These are phyloP conservation scores for Colletotrichum sidae DNA, from an alignment of 2,329 filamentous ascomycete genomes.

Conservation along the genomic window DNA sequence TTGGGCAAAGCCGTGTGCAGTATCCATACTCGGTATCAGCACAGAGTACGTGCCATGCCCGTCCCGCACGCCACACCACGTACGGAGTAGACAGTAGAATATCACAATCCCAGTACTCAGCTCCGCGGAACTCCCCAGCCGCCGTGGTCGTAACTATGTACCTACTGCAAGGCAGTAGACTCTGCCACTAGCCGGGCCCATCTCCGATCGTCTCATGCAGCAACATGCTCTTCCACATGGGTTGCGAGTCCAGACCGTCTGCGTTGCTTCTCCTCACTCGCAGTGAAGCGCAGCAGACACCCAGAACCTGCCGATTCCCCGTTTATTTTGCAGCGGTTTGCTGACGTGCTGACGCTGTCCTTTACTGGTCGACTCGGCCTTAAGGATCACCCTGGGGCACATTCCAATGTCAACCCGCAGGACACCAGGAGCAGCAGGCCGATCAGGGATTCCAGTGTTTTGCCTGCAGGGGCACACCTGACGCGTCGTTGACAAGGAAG, in stretches of 20 bases:
- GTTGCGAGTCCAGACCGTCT: conserved; percentile 13
- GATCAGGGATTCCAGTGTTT: conserved; percentile 28
- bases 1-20: too few relatives aligned
- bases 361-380: background rate
- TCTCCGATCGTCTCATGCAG: conserved; percentile 25
- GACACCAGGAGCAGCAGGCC: conserved; percentile 8
- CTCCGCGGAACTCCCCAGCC: too few relatives aligned
- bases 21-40: too few relatives aligned
- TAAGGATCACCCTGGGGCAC: conserved; percentile 27
- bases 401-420: conserved; percentile 17
- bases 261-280: conserved; percentile 29
- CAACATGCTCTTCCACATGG: too few relatives aligned
- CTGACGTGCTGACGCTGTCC: conserved; percentile 8
- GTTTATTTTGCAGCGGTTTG: conserved; percentile 15
- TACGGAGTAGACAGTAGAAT: too few relatives aligned
- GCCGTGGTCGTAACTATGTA: too few relatives aligned
- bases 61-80: too few relatives aligned
- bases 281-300: conserved; percentile 6
- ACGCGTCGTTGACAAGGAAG: background rate
- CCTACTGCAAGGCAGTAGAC: background rate
- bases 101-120: too few relatives aligned
- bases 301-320: conserved; percentile 22
- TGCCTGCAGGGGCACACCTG: conserved; percentile 17
- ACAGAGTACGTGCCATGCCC: too few relatives aligned
- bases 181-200: conserved; percentile 6